Conservation (phyloP, 768 basidiomycete genomes). For the Rickenella mellea region DNA sequence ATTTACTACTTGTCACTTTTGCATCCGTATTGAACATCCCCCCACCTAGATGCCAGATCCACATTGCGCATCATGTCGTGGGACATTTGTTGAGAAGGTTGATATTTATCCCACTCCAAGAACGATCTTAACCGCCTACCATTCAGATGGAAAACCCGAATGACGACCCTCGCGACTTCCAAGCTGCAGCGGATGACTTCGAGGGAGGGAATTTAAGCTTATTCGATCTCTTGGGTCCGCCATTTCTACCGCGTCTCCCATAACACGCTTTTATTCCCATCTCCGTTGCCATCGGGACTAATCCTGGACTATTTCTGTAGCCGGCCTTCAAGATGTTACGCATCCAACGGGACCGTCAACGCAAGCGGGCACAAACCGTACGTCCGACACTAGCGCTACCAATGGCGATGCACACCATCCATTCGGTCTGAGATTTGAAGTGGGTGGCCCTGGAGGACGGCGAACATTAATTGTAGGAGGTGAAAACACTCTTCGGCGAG, state of each 20-base stretch:
- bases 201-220: no score
- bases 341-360: no score
- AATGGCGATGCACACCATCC: neutral
- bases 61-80: conserved; percentile 72
- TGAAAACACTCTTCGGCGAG: no score
- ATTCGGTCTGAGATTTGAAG: conserved; percentile 3
- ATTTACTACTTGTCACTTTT: conserved; percentile 4
- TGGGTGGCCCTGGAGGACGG: conserved; percentile 2
- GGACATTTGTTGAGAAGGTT: conserved; percentile 79
- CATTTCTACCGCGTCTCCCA: no score
- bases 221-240: no score
- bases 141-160: conserved; percentile 61
- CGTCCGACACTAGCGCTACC: neutral
- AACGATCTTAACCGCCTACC: neutral
- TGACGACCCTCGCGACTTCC: conserved; percentile 70
- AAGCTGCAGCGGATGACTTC: conserved; percentile 20
- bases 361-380: neutral
- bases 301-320: no score
- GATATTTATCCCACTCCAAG: neutral
- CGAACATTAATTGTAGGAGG: conserved; percentile 5
- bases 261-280: no score
- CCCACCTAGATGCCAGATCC: conserved; percentile 61
- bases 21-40: conserved; percentile 5
- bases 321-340: no score
- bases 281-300: no score